These are phyloP conservation scores for Bryum argenteum DNA, from an alignment of 225 moss, liverwort and hornwort genomes.

Conservation along the genomic window DNA sequence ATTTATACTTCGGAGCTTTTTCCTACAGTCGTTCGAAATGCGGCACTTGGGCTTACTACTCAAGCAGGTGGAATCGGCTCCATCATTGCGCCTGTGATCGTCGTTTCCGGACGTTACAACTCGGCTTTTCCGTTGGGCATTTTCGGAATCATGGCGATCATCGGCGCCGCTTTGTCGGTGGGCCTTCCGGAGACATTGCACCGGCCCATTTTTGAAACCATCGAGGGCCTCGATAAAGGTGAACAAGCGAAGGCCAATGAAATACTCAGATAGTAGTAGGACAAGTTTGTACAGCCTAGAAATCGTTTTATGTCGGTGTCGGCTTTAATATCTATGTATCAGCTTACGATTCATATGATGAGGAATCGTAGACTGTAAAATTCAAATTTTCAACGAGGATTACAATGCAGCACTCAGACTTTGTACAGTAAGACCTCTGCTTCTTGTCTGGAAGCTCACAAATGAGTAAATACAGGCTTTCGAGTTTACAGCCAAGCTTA, in stretches of 20 bases:
- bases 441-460: no score
- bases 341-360: neutral
- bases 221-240: slow-evolving; percentile 60
- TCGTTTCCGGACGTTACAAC: slow-evolving; percentile 46
- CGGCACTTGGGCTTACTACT: slow-evolving; percentile 65
- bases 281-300: no score
- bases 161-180: slow-evolving; percentile 47
- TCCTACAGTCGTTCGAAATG: slow-evolving; percentile 84
- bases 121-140: slow-evolving; percentile 61
- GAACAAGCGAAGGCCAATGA: slow-evolving; percentile 15
- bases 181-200: slow-evolving; percentile 74
- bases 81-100: slow-evolving; percentile 63
- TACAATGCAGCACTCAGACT: no score
- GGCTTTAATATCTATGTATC: no score
- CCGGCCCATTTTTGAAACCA: slow-evolving; percentile 66
- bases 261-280: neutral
- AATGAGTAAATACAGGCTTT: no score
- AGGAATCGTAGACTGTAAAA: neutral
- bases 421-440: no score
- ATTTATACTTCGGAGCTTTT: slow-evolving; percentile 82
- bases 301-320: no score
- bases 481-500: no score
- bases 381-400: no score
- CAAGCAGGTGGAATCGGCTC: slow-evolving; percentile 73
- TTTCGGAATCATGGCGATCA: slow-evolving; percentile 58